phyloP scores from a whole-genome alignment of 148 eudicot species.

The Tetragonia tetragonoides region DNA sequence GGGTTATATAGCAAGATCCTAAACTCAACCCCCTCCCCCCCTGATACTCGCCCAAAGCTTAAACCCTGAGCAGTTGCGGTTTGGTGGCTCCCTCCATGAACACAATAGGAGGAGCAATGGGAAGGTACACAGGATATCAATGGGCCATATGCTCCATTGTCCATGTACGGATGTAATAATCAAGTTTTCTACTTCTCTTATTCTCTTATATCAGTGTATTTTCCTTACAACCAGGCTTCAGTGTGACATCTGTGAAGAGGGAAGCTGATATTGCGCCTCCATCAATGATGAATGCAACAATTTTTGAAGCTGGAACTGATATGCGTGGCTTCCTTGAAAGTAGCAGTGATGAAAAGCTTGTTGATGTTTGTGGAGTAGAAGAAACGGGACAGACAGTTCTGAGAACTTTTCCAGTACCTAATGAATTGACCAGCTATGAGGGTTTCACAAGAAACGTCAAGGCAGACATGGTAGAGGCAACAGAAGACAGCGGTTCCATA shows the following conservation, averaged over 20 bases:
- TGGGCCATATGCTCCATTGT: not conserved
- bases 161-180: not conserved
- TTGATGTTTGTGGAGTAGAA: not conserved
- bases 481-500: not conserved
- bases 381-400: constrained; percentile 5
- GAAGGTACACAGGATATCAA: not conserved
- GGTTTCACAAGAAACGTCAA: not conserved
- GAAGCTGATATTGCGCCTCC: not conserved
- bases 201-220: not conserved
- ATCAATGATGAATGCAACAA: not conserved
- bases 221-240: not conserved
- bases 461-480: not conserved
- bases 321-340: not conserved
- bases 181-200: not conserved
- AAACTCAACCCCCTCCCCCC: not conserved
- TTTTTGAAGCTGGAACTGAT: not conserved
- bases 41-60: not conserved
- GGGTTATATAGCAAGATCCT: not conserved
- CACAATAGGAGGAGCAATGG: not conserved
- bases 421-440: not conserved
- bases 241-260: not conserved
- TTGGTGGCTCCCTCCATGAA: no score
- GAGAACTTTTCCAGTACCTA: not conserved
- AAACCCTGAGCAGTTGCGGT: no score
- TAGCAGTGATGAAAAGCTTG: not conserved